Evolutionary conservation across 1,284 basidiomycete genomes (phyloP).

Genomic region (Apiotrichum domesticum): DNA sequence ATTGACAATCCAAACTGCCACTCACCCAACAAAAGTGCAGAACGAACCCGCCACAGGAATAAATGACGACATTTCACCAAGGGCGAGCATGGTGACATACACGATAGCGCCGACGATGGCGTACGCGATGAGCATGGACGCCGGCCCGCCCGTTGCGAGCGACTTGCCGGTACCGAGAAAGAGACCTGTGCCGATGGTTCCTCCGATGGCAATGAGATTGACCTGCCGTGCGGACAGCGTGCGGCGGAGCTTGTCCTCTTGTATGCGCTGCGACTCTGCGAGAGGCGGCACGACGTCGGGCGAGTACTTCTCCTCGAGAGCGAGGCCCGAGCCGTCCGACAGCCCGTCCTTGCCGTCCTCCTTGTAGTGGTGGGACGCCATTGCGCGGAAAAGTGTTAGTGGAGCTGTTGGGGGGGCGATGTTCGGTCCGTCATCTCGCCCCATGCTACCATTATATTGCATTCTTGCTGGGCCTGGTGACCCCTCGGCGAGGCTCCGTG

Average conservation of each 20-base stretch:
- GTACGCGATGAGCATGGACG: conserved; percentile 18
- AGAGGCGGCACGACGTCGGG: no score
- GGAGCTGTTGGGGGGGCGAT: no score
- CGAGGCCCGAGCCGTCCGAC: not conserved
- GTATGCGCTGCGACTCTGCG: not conserved
- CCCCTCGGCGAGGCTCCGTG: no score
- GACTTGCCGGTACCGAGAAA: conserved; percentile 14
- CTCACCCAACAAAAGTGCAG: conserved; percentile 59
- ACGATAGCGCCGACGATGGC: conserved; percentile 43
- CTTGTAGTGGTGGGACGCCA: no score
- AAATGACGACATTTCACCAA: conserved; percentile 49
- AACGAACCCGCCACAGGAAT: conserved; percentile 59
- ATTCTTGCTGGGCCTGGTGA: no score
- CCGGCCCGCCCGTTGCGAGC: conserved; percentile 45
- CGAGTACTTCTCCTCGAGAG: not conserved
- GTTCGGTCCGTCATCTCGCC: no score
- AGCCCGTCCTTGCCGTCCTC: no score
- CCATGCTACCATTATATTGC: no score
- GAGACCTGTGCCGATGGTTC: conserved; percentile 13
- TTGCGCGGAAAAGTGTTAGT: no score
- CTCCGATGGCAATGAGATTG: conserved; percentile 27
- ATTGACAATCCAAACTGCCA: not conserved
- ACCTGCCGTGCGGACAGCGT: conserved; percentile 9
- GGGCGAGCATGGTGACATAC: conserved; percentile 45
- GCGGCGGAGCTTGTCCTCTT: conserved; percentile 8